Evolutionary conservation across 2,329 filamentous ascomycete species (phyloP).

Genomic region (Colletotrichum euphorbiae): DNA sequence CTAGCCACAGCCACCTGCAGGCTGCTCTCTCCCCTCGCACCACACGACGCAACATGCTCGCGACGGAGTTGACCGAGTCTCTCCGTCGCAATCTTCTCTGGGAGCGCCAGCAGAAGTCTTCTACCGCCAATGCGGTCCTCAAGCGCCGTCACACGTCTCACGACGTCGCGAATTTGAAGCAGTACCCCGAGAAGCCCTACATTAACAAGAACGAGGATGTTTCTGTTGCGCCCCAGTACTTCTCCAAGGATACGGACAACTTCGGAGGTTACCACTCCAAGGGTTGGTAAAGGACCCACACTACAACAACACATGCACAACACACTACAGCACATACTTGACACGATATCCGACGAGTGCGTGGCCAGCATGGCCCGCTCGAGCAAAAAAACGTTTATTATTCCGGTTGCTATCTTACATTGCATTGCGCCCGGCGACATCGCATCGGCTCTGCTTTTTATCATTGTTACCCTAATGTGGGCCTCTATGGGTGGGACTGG

Average conservation of each 20-base stretch:
- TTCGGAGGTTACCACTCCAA: conserved; percentile 83
- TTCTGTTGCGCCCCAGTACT: conserved; percentile 84
- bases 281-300: conserved; percentile 73
- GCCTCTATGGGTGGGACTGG: conserved; percentile 9
- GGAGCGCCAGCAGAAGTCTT: conserved; percentile 95
- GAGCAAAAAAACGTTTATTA: conserved; percentile 20
- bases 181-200: conserved; percentile 77
- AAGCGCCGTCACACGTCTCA: conserved; percentile 92
- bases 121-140: conserved; percentile 86
- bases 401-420: conserved; percentile 26
- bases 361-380: conserved; percentile 3
- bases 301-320: conserved; percentile 15
- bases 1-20: conserved; percentile 70
- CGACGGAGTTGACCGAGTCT: conserved; percentile 92
- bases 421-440: conserved; percentile 39
- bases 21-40: conserved; percentile 89
- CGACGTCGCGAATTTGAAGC: conserved; percentile 88
- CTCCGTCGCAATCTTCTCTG: conserved; percentile 91
- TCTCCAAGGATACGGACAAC: conserved; percentile 75
- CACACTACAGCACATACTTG: conserved; percentile 35
- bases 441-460: conserved; percentile 30
- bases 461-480: conserved; percentile 26
- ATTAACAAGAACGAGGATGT: conserved; percentile 70
- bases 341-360: conserved; percentile 33
- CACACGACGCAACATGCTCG: conserved; percentile 94